A percentile compares a stretch with the other conserved stretches of the same genome.
Evolutionary conservation across 192 early-diverging fungal species (phyloP).

Genomic region (Backusella australiensis): DNA sequence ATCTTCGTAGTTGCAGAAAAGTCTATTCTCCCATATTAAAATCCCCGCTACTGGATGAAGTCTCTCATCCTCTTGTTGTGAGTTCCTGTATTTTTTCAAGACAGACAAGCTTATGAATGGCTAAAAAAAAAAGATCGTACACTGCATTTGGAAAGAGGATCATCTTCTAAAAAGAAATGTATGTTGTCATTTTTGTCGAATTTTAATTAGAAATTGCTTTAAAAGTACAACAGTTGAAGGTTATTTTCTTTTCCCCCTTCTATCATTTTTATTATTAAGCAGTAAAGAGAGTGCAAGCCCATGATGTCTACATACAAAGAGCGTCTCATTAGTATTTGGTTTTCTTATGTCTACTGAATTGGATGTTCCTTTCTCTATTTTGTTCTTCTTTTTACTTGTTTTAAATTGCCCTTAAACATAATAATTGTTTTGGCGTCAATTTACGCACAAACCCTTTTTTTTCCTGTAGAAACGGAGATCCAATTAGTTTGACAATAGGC

Average conservation of each 20-base stretch:
- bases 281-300: neutral
- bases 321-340: neutral
- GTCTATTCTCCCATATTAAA: neutral
- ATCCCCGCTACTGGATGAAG: neutral
- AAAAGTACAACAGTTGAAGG: neutral
- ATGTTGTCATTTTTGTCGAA: neutral
- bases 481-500: neutral
- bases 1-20: neutral
- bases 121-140: neutral
- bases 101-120: neutral
- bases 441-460: neutral
- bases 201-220: constrained; percentile 1
- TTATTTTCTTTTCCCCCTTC: neutral
- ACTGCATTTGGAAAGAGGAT: neutral
- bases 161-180: neutral
- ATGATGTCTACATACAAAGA: neutral
- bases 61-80: neutral
- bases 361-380: neutral
- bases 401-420: neutral
- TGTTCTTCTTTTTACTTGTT: neutral
- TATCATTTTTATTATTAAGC: neutral
- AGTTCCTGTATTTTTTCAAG: neutral
- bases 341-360: neutral
- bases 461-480: neutral
- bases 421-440: neutral